These are phyloP conservation scores for Penicillium rolfsii DNA, from an alignment of 2,329 filamentous ascomycete species.

Conservation along the genomic window DNA sequence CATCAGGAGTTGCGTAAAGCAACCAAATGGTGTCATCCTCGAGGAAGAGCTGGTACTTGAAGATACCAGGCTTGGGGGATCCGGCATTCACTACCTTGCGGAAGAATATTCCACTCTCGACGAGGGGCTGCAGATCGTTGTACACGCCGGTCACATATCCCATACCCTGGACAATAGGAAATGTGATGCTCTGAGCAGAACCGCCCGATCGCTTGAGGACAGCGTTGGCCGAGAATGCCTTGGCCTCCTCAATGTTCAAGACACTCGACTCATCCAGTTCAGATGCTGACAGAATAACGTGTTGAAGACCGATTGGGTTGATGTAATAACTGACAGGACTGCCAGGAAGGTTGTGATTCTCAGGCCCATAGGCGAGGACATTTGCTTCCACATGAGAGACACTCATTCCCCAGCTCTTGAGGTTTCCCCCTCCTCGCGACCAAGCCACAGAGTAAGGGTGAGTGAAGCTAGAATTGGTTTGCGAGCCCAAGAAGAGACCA, in stretches of 20 bases:
- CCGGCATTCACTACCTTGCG: slow-evolving; percentile 61
- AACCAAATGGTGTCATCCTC: slow-evolving; percentile 78
- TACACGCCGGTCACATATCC: slow-evolving; percentile 81
- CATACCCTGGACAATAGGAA: slow-evolving; percentile 89
- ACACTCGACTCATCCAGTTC: slow-evolving; percentile 68
- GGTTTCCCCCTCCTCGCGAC: slow-evolving; percentile 64
- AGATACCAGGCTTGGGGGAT: slow-evolving; percentile 63
- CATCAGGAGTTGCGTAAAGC: slow-evolving; percentile 70
- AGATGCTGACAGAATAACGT: slow-evolving; percentile 74
- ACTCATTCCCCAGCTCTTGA: slow-evolving; percentile 74
- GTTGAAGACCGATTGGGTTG: slow-evolving; percentile 81
- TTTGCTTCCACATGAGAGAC: slow-evolving; percentile 72
- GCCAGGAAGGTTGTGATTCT: slow-evolving; percentile 56
- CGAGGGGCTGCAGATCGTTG: slow-evolving; percentile 67
- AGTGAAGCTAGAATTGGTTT: slow-evolving; percentile 70
- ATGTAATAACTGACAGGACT: slow-evolving; percentile 71
- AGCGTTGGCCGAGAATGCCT: slow-evolving; percentile 66
- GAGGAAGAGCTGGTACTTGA: slow-evolving; percentile 75
- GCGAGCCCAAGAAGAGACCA: slow-evolving; percentile 77
- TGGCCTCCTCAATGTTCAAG: slow-evolving; percentile 57
- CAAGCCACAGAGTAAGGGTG: slow-evolving; percentile 75
- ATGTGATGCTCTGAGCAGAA: slow-evolving; percentile 65
- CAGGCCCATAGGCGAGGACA: slow-evolving; percentile 68
- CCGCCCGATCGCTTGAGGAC: slow-evolving; percentile 63
- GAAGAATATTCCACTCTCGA: slow-evolving; percentile 78